phyloP scores from a whole-genome alignment of 2,329 filamentous ascomycete species.

The Exophiala oligosperma region DNA sequence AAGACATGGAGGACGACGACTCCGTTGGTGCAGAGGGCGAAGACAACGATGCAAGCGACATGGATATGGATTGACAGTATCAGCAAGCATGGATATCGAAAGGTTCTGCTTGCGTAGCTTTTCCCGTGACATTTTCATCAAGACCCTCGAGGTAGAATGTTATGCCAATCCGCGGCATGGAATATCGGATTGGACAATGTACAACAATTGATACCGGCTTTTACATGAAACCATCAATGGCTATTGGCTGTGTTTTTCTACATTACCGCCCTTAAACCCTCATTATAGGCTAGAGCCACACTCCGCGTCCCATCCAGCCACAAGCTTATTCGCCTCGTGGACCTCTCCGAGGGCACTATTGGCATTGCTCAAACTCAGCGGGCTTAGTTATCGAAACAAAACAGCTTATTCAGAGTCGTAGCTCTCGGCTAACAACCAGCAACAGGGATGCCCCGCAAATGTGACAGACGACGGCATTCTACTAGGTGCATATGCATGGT shows the following conservation, averaged over 20 bases:
- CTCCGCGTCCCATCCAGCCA: no score
- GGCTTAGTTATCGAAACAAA: not conserved
- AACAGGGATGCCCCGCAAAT: not conserved
- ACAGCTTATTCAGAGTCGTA: not conserved
- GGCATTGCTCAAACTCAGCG: not conserved
- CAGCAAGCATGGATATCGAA: not conserved
- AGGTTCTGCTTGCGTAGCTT: not conserved
- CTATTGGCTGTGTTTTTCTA: no score
- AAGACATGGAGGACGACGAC: slow-evolving; percentile 28
- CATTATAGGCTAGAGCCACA: no score
- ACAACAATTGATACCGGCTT: not conserved
- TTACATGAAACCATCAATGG: not conserved
- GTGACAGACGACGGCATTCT: not conserved
- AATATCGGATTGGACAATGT: not conserved
- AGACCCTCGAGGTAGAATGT: not conserved
- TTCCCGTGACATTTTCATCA: not conserved
- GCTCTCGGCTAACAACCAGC: not conserved
- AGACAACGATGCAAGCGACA: slow-evolving; percentile 23
- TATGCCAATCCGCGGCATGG: not conserved
- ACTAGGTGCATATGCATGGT: no score
- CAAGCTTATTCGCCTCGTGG: not conserved
- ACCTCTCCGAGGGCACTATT: not conserved
- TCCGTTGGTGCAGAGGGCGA: slow-evolving; percentile 25
- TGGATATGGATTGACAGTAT: slow-evolving; percentile 18
- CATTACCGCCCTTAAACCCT: no score